A percentile compares a stretch with the other conserved stretches of the same genome.
Evolutionary conservation across 345 rosid species (phyloP).

Genomic region (Corchorus capsularis): DNA sequence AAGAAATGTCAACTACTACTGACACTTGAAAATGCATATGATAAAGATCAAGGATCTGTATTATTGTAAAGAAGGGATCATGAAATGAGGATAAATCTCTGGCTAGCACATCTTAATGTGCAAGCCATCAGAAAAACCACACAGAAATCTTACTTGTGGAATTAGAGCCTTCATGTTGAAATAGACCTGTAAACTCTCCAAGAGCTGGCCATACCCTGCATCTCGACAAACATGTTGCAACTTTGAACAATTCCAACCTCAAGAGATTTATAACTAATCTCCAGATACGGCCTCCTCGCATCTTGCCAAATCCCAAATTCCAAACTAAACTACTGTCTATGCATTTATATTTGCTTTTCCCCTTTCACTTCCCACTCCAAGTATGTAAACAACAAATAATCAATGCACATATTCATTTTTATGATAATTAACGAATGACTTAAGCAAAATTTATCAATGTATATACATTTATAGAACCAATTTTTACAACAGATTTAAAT

Average conservation of each 20-base stretch:
- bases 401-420: neutral
- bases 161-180: neutral
- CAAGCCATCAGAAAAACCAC: neutral
- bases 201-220: neutral
- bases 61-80: neutral
- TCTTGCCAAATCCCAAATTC: neutral
- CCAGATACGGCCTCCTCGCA: neutral
- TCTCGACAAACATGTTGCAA: neutral
- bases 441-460: neutral
- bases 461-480: constrained; percentile 7
- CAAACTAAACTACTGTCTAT: neutral
- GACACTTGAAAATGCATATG: neutral
- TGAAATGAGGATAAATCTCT: neutral
- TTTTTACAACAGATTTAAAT: constrained; percentile 7
- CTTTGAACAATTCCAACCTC: neutral
- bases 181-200: neutral
- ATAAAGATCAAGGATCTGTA: neutral
- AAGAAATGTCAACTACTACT: neutral
- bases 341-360: constrained; percentile 6
- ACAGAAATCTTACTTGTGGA: neutral
- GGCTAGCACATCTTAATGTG: neutral
- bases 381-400: neutral
- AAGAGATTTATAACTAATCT: neutral
- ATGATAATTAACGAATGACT: neutral
- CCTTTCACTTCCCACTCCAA: neutral